A percentile compares a stretch with the other conserved stretches of the same genome.
Conservation (phyloP, 2,329 filamentous ascomycete species). For the Fusarium pilosicola region DNA sequence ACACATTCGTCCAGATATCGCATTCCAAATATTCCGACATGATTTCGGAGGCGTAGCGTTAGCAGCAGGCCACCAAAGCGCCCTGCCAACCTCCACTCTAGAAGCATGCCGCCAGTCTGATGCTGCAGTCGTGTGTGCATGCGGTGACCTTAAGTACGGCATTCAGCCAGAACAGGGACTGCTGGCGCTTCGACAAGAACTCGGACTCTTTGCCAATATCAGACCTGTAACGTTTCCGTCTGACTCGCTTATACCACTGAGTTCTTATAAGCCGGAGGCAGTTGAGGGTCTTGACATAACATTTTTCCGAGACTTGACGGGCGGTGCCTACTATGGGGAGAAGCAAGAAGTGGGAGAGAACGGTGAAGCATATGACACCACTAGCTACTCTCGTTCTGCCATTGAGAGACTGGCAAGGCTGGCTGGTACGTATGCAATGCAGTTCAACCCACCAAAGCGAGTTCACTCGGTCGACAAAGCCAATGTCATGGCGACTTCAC, state of each 20-base stretch:
- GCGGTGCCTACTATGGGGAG: slow-evolving; percentile 82
- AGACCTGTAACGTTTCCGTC: slow-evolving; percentile 82
- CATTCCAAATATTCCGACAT: slow-evolving; percentile 14
- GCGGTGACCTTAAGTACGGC: slow-evolving; percentile 3
- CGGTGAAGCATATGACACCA: slow-evolving; percentile 57
- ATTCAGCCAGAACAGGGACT: slow-evolving; percentile 70
- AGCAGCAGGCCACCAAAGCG: background rate
- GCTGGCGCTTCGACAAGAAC: slow-evolving; percentile 77
- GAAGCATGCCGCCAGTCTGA: slow-evolving; percentile 15
- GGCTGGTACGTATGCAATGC: slow-evolving; percentile 44
- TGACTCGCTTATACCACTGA: slow-evolving; percentile 72
- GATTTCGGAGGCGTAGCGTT: slow-evolving; percentile 9
- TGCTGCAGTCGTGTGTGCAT: slow-evolving; percentile 15
- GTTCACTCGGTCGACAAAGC: slow-evolving; percentile 41
- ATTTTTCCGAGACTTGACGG: slow-evolving; percentile 80
- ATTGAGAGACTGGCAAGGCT: slow-evolving; percentile 77
- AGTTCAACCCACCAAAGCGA: slow-evolving; percentile 64
- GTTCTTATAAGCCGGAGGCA: slow-evolving; percentile 74
- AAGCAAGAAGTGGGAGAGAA: slow-evolving; percentile 59
- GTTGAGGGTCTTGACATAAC: slow-evolving; percentile 78
- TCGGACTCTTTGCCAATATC: slow-evolving; percentile 64
- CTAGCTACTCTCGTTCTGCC: slow-evolving; percentile 75
- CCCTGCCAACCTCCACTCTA: slow-evolving; percentile 8
- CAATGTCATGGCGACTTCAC: slow-evolving; percentile 40
- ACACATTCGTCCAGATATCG: background rate